Base-by-base conservation (phyloP, 148 eudicot genomes). In the Chenopodium album region DNA sequence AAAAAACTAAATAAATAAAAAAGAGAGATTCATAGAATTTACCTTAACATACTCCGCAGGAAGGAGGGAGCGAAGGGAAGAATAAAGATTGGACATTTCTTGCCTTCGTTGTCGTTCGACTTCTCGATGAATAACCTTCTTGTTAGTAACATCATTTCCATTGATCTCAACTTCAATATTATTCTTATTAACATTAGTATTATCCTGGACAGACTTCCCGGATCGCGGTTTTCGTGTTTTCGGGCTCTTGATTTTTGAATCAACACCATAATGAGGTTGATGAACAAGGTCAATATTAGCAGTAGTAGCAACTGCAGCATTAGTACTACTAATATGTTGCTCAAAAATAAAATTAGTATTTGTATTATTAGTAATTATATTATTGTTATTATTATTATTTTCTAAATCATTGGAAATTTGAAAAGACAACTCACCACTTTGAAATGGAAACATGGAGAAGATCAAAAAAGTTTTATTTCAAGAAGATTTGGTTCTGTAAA, bases 41-140 rank as follows among this genome's bases (percentile, higher is more conserved):
- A 94, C 98, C 97, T 86, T 91, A 79, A 91, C 62, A 76, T 82
- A 91, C 52, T 90, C 97, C 50, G 81, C 79, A 65, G 98, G 98
- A 29, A 94, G 94, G 50, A 89, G 83, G 19, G 92, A 85, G 20
- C 97, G 78, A 26, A 94, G 91, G 0, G 92, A 87, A 3, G 92
- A 86, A 79, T 86, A 82, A 73, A 87, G 94, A 32, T 69, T 81
- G 8, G 93, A 76, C 98, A 94, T 94, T 84, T 92, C 94, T 81
- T 91, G 89, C 83, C 98, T 87, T 80, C 98, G 90, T 83, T 88
- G 91, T 44, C 91, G 83, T 64, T 94, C 98, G 19, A 89, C 78
- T 64, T 92, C 94, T 85, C 92, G 87, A 69, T 91, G 98, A 48
- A 80, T 44, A 19, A 76, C 72, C 77, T 68, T 88, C 85, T 76